These are phyloP conservation scores for Piromyces sp. DNA, from an alignment of 192 early-diverging fungal genomes.

Conservation along the genomic window DNA sequence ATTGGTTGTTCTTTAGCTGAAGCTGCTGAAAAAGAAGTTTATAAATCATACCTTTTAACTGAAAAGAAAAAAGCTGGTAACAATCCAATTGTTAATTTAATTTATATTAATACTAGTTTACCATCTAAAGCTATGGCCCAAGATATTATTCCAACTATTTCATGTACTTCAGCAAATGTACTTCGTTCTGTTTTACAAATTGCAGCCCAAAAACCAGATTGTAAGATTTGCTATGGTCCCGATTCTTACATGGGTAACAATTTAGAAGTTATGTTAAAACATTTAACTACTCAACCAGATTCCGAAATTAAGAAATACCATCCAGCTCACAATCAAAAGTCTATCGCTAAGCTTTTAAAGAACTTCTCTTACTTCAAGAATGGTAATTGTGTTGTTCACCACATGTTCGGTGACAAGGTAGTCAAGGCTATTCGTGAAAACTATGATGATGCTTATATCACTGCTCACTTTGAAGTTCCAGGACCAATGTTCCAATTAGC, in stretches of 20 bases:
- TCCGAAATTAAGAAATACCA: background rate
- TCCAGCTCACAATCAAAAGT: background rate
- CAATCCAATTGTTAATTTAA: background rate
- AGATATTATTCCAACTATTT: background rate
- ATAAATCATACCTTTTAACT: background rate
- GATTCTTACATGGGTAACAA: background rate
- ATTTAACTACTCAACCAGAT: background rate
- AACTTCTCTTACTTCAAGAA: background rate
- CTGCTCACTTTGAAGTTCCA: background rate
- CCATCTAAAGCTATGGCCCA: background rate
- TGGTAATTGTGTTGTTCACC: background rate
- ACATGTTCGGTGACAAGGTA: background rate
- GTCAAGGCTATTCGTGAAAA: background rate
- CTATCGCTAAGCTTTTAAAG: background rate
- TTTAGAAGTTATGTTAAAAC: background rate
- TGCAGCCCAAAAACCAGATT: background rate
- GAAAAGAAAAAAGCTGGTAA: background rate
- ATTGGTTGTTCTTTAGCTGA: background rate
- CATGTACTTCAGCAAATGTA: background rate
- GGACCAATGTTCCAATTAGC: background rate
- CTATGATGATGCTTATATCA: background rate
- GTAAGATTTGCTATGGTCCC: background rate
- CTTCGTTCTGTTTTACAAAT: background rate
- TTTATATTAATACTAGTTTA: background rate
- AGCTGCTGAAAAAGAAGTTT: background rate